A percentile compares a stretch with the other conserved stretches of the same genome.
phyloP scores from a whole-genome alignment of 306 rosid genomes.

The Trifolium dubium region DNA sequence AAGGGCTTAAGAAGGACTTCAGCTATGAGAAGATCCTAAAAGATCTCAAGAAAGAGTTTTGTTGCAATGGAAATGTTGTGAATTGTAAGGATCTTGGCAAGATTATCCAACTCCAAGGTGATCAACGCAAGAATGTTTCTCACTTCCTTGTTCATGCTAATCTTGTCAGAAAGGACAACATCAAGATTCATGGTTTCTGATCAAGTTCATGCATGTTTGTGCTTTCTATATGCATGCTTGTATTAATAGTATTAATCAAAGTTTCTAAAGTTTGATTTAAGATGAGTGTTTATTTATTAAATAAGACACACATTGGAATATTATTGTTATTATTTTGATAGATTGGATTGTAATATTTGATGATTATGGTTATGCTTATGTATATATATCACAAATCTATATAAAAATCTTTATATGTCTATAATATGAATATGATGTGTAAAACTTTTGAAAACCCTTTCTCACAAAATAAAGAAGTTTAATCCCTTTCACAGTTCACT shows the following conservation, averaged over 20 bases:
- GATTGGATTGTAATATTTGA: neutral
- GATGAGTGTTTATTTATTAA: neutral
- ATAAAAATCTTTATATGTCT: too few species aligned
- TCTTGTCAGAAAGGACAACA: slow-evolving; percentile 70
- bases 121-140: slow-evolving; percentile 86
- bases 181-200: slow-evolving; percentile 90
- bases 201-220: neutral
- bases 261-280: neutral
- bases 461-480: too few species aligned
- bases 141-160: slow-evolving; percentile 68
- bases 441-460: too few species aligned
- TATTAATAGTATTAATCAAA: slow-evolving; percentile 4
- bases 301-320: neutral
- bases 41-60: slow-evolving; percentile 75
- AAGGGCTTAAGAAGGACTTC: slow-evolving; percentile 68
- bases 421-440: too few species aligned
- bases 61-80: slow-evolving; percentile 91
- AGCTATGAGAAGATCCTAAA: slow-evolving; percentile 80
- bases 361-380: neutral
- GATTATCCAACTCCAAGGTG: slow-evolving; percentile 92
- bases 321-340: too few species aligned
- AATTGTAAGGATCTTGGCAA: slow-evolving; percentile 84
- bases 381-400: too few species aligned
- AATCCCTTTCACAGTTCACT: too few species aligned
- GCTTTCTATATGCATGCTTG: neutral